A percentile compares a stretch with the other conserved stretches of the same genome.
Evolutionary conservation across 78 protist genomes (phyloP).

Genomic region (Dictyostelium firmibasis): DNA sequence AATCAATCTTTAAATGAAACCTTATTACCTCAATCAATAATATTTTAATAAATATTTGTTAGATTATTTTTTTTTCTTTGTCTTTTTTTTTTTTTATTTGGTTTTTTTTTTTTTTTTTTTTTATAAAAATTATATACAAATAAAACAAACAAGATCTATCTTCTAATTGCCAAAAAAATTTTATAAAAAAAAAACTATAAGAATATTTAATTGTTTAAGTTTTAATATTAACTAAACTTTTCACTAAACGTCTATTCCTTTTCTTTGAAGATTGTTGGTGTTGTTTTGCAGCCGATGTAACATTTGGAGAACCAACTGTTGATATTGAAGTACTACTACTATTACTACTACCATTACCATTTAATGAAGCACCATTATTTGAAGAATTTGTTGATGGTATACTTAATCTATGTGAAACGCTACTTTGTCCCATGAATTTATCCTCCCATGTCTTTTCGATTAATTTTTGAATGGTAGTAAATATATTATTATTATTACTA

Average conservation of each 20-base stretch:
- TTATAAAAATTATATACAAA: too few species aligned
- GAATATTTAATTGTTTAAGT: background rate
- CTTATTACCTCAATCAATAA: background rate
- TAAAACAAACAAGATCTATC: too few species aligned
- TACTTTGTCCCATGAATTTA: background rate
- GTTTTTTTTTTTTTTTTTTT: background rate
- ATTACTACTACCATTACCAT: background rate
- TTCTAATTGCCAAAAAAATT: too few species aligned
- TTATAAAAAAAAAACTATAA: too few species aligned
- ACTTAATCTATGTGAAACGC: background rate
- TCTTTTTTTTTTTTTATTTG: background rate
- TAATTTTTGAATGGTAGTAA: constrained; percentile 8
- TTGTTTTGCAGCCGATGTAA: background rate
- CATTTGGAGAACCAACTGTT: background rate
- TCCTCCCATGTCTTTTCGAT: constrained; percentile 54
- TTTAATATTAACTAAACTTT: background rate
- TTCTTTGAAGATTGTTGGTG: background rate
- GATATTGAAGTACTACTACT: background rate
- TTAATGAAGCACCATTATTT: background rate
- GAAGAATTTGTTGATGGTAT: background rate
- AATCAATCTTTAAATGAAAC: background rate
- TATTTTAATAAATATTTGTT: background rate
- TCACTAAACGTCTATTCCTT: background rate
- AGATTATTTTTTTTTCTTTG: background rate
- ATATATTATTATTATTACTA: background rate